phyloP scores from a whole-genome alignment of 805 yeast genomes.

The Metschnikowia baotianmanensis region DNA sequence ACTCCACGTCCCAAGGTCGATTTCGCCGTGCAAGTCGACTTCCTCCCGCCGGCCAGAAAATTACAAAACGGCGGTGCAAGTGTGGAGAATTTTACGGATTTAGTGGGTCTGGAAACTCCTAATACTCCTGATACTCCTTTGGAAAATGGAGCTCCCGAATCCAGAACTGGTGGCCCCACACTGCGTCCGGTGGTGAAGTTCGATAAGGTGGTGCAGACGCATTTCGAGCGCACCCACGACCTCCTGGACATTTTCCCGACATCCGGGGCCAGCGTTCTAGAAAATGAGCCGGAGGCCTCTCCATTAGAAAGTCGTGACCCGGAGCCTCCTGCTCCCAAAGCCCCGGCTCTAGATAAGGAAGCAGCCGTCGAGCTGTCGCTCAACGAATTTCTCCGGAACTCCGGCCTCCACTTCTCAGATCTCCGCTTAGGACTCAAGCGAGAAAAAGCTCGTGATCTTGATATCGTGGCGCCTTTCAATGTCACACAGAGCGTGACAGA shows the following conservation, averaged over 20 bases:
- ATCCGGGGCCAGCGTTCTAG: not conserved
- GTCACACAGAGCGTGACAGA: constrained; percentile 3
- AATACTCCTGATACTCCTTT: no score
- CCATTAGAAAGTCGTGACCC: not conserved
- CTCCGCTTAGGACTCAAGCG: constrained; percentile 16
- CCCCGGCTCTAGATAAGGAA: no score
- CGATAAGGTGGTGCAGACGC: constrained; percentile 27
- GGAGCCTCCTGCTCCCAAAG: not conserved
- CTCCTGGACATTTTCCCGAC: not conserved
- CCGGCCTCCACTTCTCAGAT: constrained; percentile 14
- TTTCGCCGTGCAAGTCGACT: constrained; percentile 31
- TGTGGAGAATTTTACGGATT: no score
- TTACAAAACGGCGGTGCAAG: not conserved
- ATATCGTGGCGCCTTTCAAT: constrained; percentile 14
- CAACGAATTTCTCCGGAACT: constrained; percentile 1
- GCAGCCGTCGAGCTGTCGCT: constrained; percentile 6
- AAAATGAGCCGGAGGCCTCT: not conserved
- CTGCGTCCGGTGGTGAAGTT: constrained; percentile 9
- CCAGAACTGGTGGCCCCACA: not conserved
- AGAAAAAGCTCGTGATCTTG: not conserved
- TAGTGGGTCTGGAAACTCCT: no score
- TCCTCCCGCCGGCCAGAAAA: constrained; percentile 2
- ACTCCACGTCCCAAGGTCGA: constrained; percentile 15
- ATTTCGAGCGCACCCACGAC: constrained; percentile 8
- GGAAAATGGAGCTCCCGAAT: not conserved